phyloP scores from a whole-genome alignment of 768 basidiomycete species.

The Rhodotorula paludigena region DNA sequence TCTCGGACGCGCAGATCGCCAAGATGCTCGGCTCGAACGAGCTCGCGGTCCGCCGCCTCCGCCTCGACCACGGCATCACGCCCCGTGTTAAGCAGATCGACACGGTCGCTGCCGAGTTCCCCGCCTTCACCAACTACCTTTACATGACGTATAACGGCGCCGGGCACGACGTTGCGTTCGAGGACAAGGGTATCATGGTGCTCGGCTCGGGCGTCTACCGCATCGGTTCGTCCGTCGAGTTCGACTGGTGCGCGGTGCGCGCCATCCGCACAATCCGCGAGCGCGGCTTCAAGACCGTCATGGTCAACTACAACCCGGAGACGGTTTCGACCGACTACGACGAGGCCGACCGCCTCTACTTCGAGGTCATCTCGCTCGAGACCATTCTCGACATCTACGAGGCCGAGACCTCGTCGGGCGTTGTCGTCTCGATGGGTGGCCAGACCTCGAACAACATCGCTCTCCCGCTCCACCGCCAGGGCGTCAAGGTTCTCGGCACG shows the following conservation, averaged over 20 bases:
- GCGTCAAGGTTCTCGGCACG: conserved; percentile 96
- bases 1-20: conserved; percentile 89
- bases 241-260: conserved; percentile 98
- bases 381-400: conserved; percentile 97
- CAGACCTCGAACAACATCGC: conserved; percentile 99
- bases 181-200: conserved; percentile 92
- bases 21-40: conserved; percentile 78
- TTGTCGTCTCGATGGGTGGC: conserved; percentile 93
- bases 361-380: conserved; percentile 96
- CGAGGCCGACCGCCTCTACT: conserved; percentile 95
- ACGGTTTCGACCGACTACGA: conserved; percentile 99
- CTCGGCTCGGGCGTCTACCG: conserved; percentile 97
- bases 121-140: conserved; percentile 96
- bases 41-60: conserved; percentile 81
- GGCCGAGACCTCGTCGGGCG: conserved; percentile 75
- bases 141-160: conserved; percentile 97
- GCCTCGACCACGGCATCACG: conserved; percentile 72
- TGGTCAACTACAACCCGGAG: conserved; percentile 99
- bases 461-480: conserved; percentile 87
- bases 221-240: conserved; percentile 98
- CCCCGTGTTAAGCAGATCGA: conserved; percentile 99
- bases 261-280: conserved; percentile 93
- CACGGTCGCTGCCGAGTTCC: conserved; percentile 97
- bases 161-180: conserved; percentile 83
- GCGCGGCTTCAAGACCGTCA: conserved; percentile 88